phyloP scores from a whole-genome alignment of 2,329 filamentous ascomycete species.

The Chaetomium globosum region DNA sequence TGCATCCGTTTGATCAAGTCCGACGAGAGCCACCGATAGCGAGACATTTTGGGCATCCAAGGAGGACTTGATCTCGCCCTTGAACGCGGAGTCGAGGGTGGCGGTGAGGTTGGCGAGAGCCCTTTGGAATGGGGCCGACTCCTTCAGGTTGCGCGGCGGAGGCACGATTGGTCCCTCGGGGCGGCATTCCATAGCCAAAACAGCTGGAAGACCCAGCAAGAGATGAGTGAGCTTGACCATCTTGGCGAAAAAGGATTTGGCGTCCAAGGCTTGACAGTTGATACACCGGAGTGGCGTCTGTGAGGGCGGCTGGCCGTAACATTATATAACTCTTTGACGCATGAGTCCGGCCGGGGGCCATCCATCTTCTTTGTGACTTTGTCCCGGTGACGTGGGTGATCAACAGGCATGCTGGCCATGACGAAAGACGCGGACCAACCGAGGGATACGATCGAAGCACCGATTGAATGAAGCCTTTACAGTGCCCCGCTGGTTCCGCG shows the following conservation, averaged over 20 bases:
- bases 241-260: neutral
- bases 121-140: neutral
- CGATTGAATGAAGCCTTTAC: neutral
- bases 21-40: slow-evolving; percentile 2
- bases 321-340: neutral
- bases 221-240: slow-evolving; percentile 2
- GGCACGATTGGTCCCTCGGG: slow-evolving; percentile 4
- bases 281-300: neutral
- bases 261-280: neutral
- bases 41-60: slow-evolving; percentile 8
- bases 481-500: neutral
- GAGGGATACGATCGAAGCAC: neutral
- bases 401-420: neutral
- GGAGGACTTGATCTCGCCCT: neutral
- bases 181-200: neutral
- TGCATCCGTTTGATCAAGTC: neutral
- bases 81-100: slow-evolving; percentile 5
- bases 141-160: slow-evolving; percentile 4
- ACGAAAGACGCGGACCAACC: neutral
- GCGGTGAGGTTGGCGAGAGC: slow-evolving; percentile 12
- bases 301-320: neutral
- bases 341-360: neutral
- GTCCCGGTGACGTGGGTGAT: neutral
- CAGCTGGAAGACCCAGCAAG: neutral
- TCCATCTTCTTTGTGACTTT: neutral